These are phyloP conservation scores for Cephalotrichum gorgonifer DNA, from an alignment of 2,329 filamentous ascomycete genomes.

Conservation along the genomic window DNA sequence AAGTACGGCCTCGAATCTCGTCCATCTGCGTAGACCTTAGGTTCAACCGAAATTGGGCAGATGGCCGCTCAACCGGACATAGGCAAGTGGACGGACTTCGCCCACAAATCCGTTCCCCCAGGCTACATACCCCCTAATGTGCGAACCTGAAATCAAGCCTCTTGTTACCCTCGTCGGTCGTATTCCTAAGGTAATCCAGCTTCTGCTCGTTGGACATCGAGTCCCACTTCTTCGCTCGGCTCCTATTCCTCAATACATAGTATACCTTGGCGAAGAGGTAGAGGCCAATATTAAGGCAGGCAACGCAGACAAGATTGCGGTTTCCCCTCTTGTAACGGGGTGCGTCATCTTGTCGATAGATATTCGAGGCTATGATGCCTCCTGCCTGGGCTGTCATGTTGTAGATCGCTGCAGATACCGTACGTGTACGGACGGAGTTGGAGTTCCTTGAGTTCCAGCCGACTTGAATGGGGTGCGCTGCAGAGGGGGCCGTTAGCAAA, in stretches of 20 bases:
- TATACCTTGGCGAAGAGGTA: conserved; percentile 41
- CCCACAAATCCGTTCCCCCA: too few relatives aligned
- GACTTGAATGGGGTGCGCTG: conserved; percentile 35
- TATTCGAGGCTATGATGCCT: conserved; percentile 32
- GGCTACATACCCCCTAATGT: conserved; percentile 15
- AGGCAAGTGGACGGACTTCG: too few relatives aligned
- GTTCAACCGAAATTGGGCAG: too few relatives aligned
- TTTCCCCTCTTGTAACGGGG: conserved; percentile 34
- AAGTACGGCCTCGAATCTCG: too few relatives aligned
- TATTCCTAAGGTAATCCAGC: conserved; percentile 21
- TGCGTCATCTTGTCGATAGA: conserved; percentile 35
- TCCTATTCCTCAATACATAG: conserved; percentile 38
- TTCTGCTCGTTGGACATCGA: conserved; percentile 31
- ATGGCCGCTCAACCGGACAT: too few relatives aligned
- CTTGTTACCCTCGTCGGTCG: conserved; percentile 33
- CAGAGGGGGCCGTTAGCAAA: neutral
- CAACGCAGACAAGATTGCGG: conserved; percentile 32
- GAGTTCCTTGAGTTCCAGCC: conserved; percentile 45
- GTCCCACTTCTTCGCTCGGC: conserved; percentile 32
- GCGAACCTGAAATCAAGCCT: conserved; percentile 30
- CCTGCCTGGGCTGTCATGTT: conserved; percentile 30
- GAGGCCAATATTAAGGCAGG: conserved; percentile 34
- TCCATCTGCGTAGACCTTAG: too few relatives aligned
- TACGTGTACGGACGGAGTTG: conserved; percentile 49
- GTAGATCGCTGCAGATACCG: conserved; percentile 45